Evolutionary conservation across 768 basidiomycete species (phyloP).

Genomic region (Tulasnella calospora): DNA sequence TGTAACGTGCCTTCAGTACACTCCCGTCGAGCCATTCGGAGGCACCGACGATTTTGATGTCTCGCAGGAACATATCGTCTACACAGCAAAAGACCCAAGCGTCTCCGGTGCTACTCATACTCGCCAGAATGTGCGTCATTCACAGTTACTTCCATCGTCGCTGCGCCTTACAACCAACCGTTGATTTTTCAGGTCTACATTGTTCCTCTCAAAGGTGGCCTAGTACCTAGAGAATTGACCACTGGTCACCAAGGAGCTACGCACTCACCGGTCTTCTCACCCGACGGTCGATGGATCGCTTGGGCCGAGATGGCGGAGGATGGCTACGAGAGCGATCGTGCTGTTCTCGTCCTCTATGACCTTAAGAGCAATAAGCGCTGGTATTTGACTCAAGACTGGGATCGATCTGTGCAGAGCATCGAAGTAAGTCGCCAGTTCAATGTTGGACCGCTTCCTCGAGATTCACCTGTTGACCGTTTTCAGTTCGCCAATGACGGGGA

Average conservation of each 20-base stretch:
- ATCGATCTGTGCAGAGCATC: neutral
- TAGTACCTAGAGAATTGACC: slow-evolving; percentile 19
- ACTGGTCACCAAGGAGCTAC: slow-evolving; percentile 27
- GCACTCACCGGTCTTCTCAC: slow-evolving; percentile 25
- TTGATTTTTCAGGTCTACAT: slow-evolving; percentile 55
- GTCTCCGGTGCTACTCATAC: slow-evolving; percentile 81
- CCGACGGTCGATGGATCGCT: slow-evolving; percentile 12
- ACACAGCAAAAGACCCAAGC: slow-evolving; percentile 75
- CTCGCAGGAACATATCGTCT: slow-evolving; percentile 51
- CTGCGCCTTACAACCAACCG: neutral
- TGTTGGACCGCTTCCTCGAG: neutral
- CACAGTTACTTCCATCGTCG: neutral
- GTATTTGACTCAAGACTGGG: slow-evolving; percentile 16
- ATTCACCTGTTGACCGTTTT: slow-evolving; percentile 28
- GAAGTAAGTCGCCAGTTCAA: neutral
- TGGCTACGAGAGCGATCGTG: slow-evolving; percentile 27
- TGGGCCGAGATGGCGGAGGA: slow-evolving; percentile 26
- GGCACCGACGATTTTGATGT: slow-evolving; percentile 27
- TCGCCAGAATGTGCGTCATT: slow-evolving; percentile 63
- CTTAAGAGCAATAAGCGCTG: slow-evolving; percentile 5
- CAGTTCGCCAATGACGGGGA: slow-evolving; percentile 22
- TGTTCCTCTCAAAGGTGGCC: slow-evolving; percentile 38
- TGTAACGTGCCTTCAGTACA: neutral
- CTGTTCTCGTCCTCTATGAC: slow-evolving; percentile 23
- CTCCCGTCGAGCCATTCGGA: slow-evolving; percentile 28